phyloP scores from a whole-genome alignment of 2,329 filamentous ascomycete genomes.

The Microcera coccophila region DNA sequence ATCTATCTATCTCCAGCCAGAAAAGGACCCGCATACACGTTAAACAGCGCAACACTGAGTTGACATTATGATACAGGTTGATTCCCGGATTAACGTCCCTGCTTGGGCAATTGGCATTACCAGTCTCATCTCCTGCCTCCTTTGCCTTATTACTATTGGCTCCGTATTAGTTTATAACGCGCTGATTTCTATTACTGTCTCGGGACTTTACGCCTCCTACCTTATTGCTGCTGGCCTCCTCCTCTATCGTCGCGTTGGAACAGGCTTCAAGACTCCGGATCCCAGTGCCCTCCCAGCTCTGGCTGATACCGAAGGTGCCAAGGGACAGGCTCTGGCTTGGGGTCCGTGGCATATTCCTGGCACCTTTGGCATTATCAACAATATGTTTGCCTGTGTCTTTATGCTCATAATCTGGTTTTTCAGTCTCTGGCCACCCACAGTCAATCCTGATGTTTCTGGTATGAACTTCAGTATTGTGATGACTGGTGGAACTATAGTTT shows the following conservation, averaged over 20 bases:
- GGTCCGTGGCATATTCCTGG: conserved; percentile 53
- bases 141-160: conserved; percentile 22
- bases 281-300: conserved; percentile 15
- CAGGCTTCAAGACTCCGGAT: conserved; percentile 20
- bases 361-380: conserved; percentile 49
- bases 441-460: conserved; percentile 20
- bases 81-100: conserved; percentile 17
- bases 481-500: conserved; percentile 37
- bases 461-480: conserved; percentile 48
- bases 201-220: conserved; percentile 20
- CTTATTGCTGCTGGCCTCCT: conserved; percentile 19
- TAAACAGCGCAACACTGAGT: no score
- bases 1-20: no score
- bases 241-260: conserved; percentile 21
- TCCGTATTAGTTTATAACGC: conserved; percentile 22
- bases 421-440: conserved; percentile 44
- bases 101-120: conserved; percentile 21
- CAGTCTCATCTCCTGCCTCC: conserved; percentile 18
- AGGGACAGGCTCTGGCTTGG: conserved; percentile 36
- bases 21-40: no score
- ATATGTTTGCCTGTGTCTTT: conserved; percentile 49
- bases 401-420: conserved; percentile 54
- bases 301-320: conserved; percentile 12
- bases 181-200: conserved; percentile 20
- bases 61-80: conserved; percentile 13